Conservation (phyloP, 345 rosid genomes). For the Linum trigynum region DNA sequence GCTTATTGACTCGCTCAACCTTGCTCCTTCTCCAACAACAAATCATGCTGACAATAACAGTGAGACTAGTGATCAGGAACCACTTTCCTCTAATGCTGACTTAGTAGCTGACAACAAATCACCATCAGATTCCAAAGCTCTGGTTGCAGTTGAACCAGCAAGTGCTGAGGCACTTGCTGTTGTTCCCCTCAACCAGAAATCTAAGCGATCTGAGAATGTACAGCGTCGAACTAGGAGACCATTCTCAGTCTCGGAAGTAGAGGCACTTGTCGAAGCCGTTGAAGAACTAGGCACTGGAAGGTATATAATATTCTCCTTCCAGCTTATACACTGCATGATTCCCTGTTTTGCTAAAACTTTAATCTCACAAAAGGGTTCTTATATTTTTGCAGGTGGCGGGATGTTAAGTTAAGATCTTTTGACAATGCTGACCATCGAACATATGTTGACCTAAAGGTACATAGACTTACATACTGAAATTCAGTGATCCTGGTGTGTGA, state of each 20-base stretch:
- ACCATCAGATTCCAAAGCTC: slow-evolving; percentile 50
- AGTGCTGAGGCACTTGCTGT: slow-evolving; percentile 49
- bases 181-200: slow-evolving; percentile 59
- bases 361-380: slow-evolving; percentile 1
- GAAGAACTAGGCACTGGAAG: slow-evolving; percentile 96
- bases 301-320: slow-evolving; percentile 23
- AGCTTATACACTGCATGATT: neutral
- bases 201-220: slow-evolving; percentile 57
- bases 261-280: slow-evolving; percentile 83
- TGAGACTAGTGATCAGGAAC: slow-evolving; percentile 26
- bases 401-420: slow-evolving; percentile 62
- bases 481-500: too few relatives aligned
- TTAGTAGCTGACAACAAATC: slow-evolving; percentile 33
- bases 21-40: slow-evolving; percentile 23
- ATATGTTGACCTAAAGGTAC: slow-evolving; percentile 78
- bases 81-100: slow-evolving; percentile 34
- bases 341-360: neutral
- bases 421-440: slow-evolving; percentile 69
- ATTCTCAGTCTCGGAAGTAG: slow-evolving; percentile 91
- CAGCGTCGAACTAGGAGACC: slow-evolving; percentile 97
- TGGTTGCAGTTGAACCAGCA: slow-evolving; percentile 49
- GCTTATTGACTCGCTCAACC: slow-evolving; percentile 25
- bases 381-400: slow-evolving; percentile 62
- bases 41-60: slow-evolving; percentile 26
- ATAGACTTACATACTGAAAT: neutral